Evolutionary conservation across 202 grass and related monocot genomes (phyloP).

Genomic region (Alloteropsis angusta): DNA sequence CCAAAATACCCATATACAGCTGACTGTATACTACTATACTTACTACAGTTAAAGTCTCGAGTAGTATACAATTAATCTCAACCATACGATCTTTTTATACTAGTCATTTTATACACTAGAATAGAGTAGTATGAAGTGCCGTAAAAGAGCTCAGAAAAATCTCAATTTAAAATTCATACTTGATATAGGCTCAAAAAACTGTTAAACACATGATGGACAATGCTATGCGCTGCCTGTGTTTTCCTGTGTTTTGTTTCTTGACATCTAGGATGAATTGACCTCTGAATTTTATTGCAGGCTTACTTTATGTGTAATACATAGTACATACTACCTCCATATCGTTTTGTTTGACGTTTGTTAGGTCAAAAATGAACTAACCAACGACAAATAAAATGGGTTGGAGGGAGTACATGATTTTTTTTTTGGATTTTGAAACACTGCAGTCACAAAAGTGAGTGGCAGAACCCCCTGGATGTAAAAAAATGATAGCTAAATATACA

Average conservation of each 20-base stretch:
- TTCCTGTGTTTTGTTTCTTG: not conserved
- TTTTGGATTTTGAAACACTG: not conserved
- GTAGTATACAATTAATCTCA: too few species aligned
- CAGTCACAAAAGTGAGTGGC: not conserved
- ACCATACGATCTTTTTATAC: too few species aligned
- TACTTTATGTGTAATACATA: not conserved
- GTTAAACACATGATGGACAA: not conserved
- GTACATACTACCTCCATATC: too few species aligned
- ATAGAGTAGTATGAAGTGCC: too few species aligned
- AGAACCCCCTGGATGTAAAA: not conserved
- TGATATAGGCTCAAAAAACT: not conserved
- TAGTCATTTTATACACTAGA: too few species aligned
- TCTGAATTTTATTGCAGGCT: not conserved
- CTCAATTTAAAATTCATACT: not conserved
- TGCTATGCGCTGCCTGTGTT: not conserved
- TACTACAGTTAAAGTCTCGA: too few species aligned
- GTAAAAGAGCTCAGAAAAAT: too few species aligned
- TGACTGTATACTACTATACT: too few species aligned
- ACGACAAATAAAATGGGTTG: too few species aligned
- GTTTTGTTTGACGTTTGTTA: too few species aligned
- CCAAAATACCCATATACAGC: too few species aligned
- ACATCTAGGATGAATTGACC: not conserved
- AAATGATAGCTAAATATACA: not conserved
- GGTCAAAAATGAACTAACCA: too few species aligned
- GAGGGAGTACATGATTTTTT: not conserved